phyloP scores from a whole-genome alignment of 768 basidiomycete species.

The Sutorius australiensis region DNA sequence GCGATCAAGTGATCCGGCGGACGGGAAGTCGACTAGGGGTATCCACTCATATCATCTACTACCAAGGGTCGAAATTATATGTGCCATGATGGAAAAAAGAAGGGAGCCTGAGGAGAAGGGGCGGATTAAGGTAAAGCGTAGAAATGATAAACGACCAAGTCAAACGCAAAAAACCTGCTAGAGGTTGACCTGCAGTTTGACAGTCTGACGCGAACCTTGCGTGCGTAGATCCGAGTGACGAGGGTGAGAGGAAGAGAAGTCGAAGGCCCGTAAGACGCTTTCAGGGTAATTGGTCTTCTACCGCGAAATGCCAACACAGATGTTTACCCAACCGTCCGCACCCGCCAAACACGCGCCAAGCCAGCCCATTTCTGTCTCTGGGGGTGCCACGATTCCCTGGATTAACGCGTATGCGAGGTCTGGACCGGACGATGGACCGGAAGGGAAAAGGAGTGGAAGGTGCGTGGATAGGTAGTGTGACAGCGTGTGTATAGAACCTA shows the following conservation, averaged over 20 bases:
- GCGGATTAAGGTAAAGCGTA: constrained; percentile 6
- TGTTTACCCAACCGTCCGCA: constrained; percentile 93
- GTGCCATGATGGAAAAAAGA: constrained; percentile 5
- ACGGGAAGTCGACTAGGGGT: not conserved
- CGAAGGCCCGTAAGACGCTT: not conserved
- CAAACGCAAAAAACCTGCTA: not conserved
- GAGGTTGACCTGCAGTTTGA: not conserved
- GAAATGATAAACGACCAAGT: not conserved
- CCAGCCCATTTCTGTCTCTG: constrained; percentile 91
- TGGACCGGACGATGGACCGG: constrained; percentile 37
- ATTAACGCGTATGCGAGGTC: constrained; percentile 74
- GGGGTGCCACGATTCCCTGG: constrained; percentile 80
- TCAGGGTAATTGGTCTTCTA: constrained; percentile 10
- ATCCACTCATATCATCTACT: constrained; percentile 13
- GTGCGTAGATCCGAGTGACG: not conserved
- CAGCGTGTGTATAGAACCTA: constrained; percentile 74
- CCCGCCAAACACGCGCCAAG: constrained; percentile 88
- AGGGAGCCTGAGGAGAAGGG: not conserved
- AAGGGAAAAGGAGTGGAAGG: constrained; percentile 76
- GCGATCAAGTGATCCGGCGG: not conserved
- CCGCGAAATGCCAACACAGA: constrained; percentile 66
- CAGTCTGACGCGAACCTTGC: not conserved
- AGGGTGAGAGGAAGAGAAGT: not conserved
- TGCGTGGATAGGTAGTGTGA: constrained; percentile 63
- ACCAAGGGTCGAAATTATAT: constrained; percentile 11